Base-by-base conservation (phyloP, 306 rosid species). In the Notholithocarpus densiflorus region DNA sequence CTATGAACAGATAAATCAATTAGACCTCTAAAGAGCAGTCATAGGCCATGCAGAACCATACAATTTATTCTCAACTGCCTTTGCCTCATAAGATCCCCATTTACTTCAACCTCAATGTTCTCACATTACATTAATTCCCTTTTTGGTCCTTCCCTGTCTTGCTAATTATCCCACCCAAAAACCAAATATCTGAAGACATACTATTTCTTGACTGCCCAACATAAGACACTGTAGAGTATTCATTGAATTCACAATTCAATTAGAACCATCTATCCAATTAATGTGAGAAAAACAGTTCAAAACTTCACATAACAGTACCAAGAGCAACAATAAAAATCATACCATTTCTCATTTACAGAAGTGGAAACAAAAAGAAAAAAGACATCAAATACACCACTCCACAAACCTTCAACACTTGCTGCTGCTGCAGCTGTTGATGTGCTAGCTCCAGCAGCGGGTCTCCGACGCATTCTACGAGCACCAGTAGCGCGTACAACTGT, bases 381-480 rank as follows among this genome's bases (percentile, higher is more conserved):
- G 4, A 10, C 6, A 20, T 40, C 43, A 12, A 74, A 65, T 48
- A 12, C 51, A 57, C 11, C 55, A 27, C 19, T 43, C 7, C 14
- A 74, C 55, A 57, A 65, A 92, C 97, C 99, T 96, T 91, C 93
- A 10, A 68, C 82, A n/a, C 76, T 27, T 18, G 88, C 80, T 52
- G 89, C 86, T 45, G 89, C 84, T 1, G 88, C 79, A 40, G 89
- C 91, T 11, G 96, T 82, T 0, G 97, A 95, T 32, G 96, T 72
- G 82, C 98, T 90, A 68, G 99, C 97, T 82, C 92, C 98, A 34
- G 97, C 84, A 76, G 92, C 93, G 0, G 87, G 89, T 76, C 99
- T 81, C 81, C 99, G 90, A 53, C 99, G 96, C 98, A 96, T 96
- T 54, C 98, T 92, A 27, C 92, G 88, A 79, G 87, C 72, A 56